Evolutionary conservation across 257 asterid genomes (phyloP).

Genomic region (Solanum microdontum): DNA sequence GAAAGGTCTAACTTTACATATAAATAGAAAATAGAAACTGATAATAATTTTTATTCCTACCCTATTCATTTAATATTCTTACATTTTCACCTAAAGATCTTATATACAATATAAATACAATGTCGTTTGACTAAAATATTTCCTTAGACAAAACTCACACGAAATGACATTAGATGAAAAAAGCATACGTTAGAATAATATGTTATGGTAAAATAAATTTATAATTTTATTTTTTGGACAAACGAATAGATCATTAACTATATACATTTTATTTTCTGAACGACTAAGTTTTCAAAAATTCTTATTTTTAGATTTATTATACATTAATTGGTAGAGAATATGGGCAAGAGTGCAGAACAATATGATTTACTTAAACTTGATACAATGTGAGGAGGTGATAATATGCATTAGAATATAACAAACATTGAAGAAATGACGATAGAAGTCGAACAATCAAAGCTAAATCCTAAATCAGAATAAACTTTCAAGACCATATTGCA

Average conservation of each 20-base stretch:
- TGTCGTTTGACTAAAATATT: no score
- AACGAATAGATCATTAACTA: not conserved
- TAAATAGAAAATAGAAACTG: not conserved
- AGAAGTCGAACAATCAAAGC: no score
- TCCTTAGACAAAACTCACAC: not conserved
- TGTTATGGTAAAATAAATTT: not conserved
- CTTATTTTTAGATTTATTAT: not conserved
- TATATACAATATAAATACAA: no score
- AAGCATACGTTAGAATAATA: no score
- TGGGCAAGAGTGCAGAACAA: not conserved
- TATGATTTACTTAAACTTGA: not conserved
- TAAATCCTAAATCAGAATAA: no score
- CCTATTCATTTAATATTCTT: not conserved
- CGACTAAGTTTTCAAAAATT: not conserved
- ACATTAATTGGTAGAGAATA: not conserved
- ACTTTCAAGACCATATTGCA: no score
- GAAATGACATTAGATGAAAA: not conserved
- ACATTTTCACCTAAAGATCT: not conserved
- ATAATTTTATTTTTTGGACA: not conserved
- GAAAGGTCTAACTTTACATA: not conserved
- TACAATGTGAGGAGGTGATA: not conserved
- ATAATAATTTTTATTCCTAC: not conserved
- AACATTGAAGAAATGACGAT: no score
- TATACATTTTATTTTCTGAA: not conserved
- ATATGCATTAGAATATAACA: not conserved